Conservation (phyloP, 306 rosid species). For the Trichosanthes truncata region DNA sequence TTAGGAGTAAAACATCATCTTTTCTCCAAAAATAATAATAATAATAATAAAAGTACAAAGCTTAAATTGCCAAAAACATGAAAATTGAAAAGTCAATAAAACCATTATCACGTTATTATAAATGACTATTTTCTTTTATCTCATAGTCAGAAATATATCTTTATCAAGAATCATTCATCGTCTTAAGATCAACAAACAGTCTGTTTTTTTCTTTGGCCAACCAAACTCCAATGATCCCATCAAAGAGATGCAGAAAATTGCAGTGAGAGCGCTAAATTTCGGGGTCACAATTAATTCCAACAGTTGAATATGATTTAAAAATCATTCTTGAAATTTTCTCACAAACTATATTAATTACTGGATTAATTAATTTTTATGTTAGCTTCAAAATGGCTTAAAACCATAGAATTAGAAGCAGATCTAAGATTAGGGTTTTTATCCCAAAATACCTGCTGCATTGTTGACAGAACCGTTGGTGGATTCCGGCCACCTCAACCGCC, state of each 20-base stretch:
- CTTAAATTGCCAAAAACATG: background rate
- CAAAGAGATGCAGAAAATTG: background rate
- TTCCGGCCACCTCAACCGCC: constrained; percentile 35
- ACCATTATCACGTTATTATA: background rate
- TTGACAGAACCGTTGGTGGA: constrained; percentile 79
- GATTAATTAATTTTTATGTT: background rate
- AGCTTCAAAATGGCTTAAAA: background rate
- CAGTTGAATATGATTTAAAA: background rate
- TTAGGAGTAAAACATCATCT: background rate
- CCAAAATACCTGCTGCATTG: constrained; percentile 86
- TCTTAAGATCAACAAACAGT: background rate
- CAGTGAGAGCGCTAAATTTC: background rate
- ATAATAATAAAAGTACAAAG: too few species aligned
- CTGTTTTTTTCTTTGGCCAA: background rate
- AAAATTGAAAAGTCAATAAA: background rate
- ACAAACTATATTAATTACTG: background rate
- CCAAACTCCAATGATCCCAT: background rate
- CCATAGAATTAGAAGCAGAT: background rate
- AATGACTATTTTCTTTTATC: background rate
- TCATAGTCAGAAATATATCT: background rate
- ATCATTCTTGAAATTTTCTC: too few species aligned
- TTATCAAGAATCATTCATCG: background rate
- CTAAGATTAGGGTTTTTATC: constrained; percentile 39
- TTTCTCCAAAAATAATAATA: too few species aligned
- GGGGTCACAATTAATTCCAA: background rate